Conservation (phyloP, 352 stramenopile species). For the Globisporangium splendens region DNA sequence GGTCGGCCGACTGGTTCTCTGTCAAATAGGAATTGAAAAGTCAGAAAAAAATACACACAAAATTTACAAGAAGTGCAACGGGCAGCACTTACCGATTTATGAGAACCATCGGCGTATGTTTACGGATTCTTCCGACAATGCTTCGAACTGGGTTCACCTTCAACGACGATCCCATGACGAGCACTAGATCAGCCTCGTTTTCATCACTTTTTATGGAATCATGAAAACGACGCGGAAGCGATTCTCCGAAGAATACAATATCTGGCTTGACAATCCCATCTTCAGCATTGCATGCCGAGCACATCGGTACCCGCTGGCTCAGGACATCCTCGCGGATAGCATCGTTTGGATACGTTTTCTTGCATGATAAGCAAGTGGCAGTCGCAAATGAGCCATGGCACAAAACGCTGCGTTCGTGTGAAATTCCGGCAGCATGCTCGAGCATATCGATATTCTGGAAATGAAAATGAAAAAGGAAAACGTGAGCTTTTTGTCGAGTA, state of each 20-base stretch:
- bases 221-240: conserved; percentile 88
- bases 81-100: conserved; percentile 58
- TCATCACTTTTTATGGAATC: conserved; percentile 79
- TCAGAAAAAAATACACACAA: conserved; percentile 1
- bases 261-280: conserved; percentile 96
- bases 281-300: conserved; percentile 47
- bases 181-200: conserved; percentile 91
- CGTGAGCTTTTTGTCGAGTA: neutral
- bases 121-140: conserved; percentile 81
- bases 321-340: conserved; percentile 85
- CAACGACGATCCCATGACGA: conserved; percentile 99
- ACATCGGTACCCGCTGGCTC: conserved; percentile 80
- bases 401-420: conserved; percentile 87
- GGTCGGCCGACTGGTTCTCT: conserved; percentile 77
- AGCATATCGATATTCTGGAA: conserved; percentile 98
- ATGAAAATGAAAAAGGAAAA: neutral
- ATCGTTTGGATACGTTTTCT: conserved; percentile 69
- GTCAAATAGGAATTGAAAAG: neutral
- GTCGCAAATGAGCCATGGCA: conserved; percentile 94
- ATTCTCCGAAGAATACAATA: conserved; percentile 98
- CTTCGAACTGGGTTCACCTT: conserved; percentile 95
- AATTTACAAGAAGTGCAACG: neutral
- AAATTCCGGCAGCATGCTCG: conserved; percentile 92
- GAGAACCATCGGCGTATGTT: conserved; percentile 79
- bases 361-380: conserved; percentile 91